Base-by-base conservation (phyloP, 768 basidiomycete species). In the Tricholomella constricta region DNA sequence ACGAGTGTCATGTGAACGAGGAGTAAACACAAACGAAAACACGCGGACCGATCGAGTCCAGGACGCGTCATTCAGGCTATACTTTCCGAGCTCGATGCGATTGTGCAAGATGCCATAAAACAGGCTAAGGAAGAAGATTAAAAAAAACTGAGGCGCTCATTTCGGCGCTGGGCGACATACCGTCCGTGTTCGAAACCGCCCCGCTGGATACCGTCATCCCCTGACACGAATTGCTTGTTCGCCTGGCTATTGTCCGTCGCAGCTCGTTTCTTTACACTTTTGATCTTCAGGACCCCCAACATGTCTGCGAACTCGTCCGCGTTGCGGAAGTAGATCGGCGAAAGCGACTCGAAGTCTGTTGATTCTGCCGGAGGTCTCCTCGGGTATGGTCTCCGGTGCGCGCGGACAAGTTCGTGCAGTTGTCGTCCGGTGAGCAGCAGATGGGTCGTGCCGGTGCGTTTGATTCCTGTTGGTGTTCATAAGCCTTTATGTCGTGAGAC, bases 151-250 rank as follows among this genome's bases (percentile, higher is more conserved):
- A 37, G n/a, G n/a, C n/a, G n/a, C n/a, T n/a, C n/a, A 14, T 34
- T 7, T 31, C 11, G 15, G 12, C 7, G 15, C 14, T 29, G 35
- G 25, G 29, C 10, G 35, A 29, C 62, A 15, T 52, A 76, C 78
- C 80, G 71, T 41, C 79, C 77, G 40, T 80, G 76, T 46, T 82
- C 81, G 63, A 79, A 82, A 7, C 66, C 64, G 2, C 62, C 77
- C 7, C 81, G 71, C 34, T 65, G 60, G 8, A 62, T 38, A 6
- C 67, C 62, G 1, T 62, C 45, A 2, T 62, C 59, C 1, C 57
- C 59, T 11, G 55, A 45, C 20, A 56, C 45, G 46, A 71, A 80
- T 0, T 68, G 65, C 15, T 71, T 66, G 43, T 80, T 81, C 1
- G 75, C 72, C 42, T 74, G 70, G 45, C 79, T 78, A 31, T 73